Percentiles rank a stretch among this genome's conserved stretches.
Evolutionary conservation across 345 rosid species (phyloP).

Genomic region (Pistacia atlantica): DNA sequence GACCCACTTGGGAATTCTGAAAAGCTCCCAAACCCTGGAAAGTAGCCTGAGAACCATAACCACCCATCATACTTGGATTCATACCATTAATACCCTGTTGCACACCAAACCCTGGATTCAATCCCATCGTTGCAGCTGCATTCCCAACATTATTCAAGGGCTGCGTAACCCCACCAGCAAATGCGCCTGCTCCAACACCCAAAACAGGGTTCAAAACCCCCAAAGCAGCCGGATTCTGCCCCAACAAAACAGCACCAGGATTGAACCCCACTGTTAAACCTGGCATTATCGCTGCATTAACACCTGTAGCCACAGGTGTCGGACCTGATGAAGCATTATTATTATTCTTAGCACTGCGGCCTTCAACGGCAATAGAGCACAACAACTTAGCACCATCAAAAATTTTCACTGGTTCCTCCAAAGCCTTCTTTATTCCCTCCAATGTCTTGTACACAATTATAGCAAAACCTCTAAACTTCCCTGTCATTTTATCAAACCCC

Average conservation of each 20-base stretch:
- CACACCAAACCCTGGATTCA: slow-evolving; percentile 6
- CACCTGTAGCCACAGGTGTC: background rate
- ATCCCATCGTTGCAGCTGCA: background rate
- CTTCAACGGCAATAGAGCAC: slow-evolving; percentile 7
- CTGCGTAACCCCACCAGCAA: slow-evolving; percentile 6
- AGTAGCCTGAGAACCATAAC: slow-evolving; percentile 5
- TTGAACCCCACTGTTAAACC: background rate
- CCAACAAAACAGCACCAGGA: slow-evolving; percentile 9
- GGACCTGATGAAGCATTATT: background rate
- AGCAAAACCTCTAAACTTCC: slow-evolving; percentile 17
- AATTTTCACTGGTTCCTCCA: slow-evolving; percentile 11
- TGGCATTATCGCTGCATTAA: background rate
- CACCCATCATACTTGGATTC: slow-evolving; percentile 2
- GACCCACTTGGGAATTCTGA: slow-evolving; percentile 6
- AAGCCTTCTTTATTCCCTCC: slow-evolving; percentile 16
- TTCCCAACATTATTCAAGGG: background rate
- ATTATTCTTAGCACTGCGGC: background rate
- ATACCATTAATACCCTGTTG: background rate
- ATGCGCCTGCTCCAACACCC: background rate
- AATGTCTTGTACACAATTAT: background rate
- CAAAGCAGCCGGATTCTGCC: slow-evolving; percentile 7
- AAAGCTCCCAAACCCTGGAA: slow-evolving; percentile 9
- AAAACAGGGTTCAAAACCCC: slow-evolving; percentile 9
- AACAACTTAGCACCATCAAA: slow-evolving; percentile 3
- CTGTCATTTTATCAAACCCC: slow-evolving; percentile 12